Base-by-base conservation (phyloP, 345 rosid genomes). In the Gossypium bickii region DNA sequence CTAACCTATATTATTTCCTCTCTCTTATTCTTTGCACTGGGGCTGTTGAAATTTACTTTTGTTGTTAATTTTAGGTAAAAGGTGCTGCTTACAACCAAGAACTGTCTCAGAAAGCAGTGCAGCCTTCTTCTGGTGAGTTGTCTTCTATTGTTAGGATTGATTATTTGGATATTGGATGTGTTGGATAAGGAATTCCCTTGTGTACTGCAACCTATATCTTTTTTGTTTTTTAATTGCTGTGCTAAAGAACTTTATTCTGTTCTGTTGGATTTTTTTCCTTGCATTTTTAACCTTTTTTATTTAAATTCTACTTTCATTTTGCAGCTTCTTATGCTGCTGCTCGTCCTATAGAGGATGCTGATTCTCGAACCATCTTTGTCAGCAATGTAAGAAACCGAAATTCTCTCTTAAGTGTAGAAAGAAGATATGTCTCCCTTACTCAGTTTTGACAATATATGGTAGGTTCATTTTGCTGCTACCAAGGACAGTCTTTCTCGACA, bases 381-480 rank as follows among this genome's bases (percentile, higher is more conserved):
- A 92, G 88, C 86, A 96, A 96, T 86, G 99, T 93, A 89, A 84
- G 74, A 56, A 57, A 76, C 66, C 38, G 48, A 59, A 43, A 25
- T 72, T 15, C 13, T 57, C 45, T 43, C 2, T 2, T 76, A 13
- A 20, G 45, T 57, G 38, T 41, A 11, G 71, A 66, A 67, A 17
- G 10, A 25, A 10, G 17, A 20, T 76, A 17, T 60, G 3, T 15
- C 17, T 73, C 78, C 24, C 44, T 79, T 20, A n/a, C 24, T 48
- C 16, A 76, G 75, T 29, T 71, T n/a, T 77, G 56, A 70, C 74
- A 48, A 13, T 75, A 12, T 70, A 38, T 93, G 69, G 62, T 71
- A 96, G 99, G 99, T 96, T 83, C 94, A 96, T 85, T 89, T 89
- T 85, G 97, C 89, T 80, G 98, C 99, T 44, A 90, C 97, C 62